phyloP scores from a whole-genome alignment of 257 asterid genomes.

The Fraxinus quadrangulata region DNA sequence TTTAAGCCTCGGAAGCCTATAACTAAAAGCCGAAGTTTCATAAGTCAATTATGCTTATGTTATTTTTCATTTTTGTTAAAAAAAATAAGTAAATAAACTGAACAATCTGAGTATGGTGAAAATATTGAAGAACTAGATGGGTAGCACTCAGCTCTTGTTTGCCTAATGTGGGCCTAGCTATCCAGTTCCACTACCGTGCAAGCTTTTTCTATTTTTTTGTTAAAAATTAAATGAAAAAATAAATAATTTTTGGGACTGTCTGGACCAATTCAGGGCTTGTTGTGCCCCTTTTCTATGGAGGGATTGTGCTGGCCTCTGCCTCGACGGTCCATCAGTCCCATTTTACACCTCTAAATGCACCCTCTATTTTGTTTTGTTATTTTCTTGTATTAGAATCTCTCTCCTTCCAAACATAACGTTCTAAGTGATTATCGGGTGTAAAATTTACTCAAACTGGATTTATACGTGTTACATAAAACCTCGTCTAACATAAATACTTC shows the following conservation, averaged over 20 bases:
- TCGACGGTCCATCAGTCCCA: not conserved
- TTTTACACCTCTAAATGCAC: not conserved
- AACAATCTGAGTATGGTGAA: not conserved
- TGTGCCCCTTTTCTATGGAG: not conserved
- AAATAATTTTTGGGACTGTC: not conserved
- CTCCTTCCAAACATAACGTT: not conserved
- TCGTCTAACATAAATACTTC: not conserved
- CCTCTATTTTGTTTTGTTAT: not conserved
- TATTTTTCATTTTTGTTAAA: no score
- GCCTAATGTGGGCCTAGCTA: no score
- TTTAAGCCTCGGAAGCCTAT: not conserved
- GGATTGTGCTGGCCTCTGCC: not conserved
- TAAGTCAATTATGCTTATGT: not conserved
- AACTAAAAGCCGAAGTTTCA: not conserved
- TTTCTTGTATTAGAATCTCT: not conserved
- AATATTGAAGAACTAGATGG: not conserved
- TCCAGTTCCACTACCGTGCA: no score
- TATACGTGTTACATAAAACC: not conserved
- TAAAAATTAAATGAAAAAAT: no score
- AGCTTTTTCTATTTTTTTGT: not conserved
- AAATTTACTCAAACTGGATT: conserved; percentile 9
- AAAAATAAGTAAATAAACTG: not conserved
- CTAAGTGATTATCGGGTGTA: not conserved
- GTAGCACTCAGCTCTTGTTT: no score
- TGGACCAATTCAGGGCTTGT: not conserved